Evolutionary conservation across 2,329 filamentous ascomycete genomes (phyloP), one percentile per base, ranked within the genome.

Genomic region (Ophiobolus disseminans): DNA sequence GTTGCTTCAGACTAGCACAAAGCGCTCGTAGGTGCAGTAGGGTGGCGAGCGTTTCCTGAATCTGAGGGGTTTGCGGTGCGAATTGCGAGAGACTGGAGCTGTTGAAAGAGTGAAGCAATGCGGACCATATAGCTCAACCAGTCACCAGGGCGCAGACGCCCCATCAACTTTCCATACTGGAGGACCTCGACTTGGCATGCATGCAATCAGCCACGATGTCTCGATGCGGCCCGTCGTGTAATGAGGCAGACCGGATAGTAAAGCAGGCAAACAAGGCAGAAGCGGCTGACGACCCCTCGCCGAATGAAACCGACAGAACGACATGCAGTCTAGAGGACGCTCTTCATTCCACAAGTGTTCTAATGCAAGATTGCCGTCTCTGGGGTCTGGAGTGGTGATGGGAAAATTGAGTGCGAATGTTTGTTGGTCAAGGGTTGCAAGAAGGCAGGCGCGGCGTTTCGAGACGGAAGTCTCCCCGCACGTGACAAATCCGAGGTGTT

Each of bases 231-330:
- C 38, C 31, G 47, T 50, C 28, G 38, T 39, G 40, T 42, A 26
- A 28, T 39, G 50, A 45, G 46, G 47, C 52, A 47, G 46, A 48
- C 48, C 31, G 5, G 23, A 41, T 13, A 13, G 10, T 3, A 60
- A 56, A 62, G 19, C 35, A 63, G 60, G 58, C 60, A 61, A 60
- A 47, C 16, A 23, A 42, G 58, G 58, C 60, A 61, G 56, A 47
- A 14, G 36, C 37, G 48, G 45, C 50, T 60, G 43, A 53, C n/a
- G 22, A 19, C 10, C 39, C n/a, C 9, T 22, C 26, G 16, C 2
- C 17, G 8, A 20, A 32, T 32, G 13, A 32, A 13, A 6, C n/a
- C 30, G n/a, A 32, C n/a, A 14, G n/a, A 13, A 11, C 10, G 14
- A 11, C 16, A 31, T 14, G 8, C 16, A 19, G 9, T 14, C n/a